Evolutionary conservation across 1,284 basidiomycete genomes (phyloP).

Genomic region (Apiotrichum veenhuisii): DNA sequence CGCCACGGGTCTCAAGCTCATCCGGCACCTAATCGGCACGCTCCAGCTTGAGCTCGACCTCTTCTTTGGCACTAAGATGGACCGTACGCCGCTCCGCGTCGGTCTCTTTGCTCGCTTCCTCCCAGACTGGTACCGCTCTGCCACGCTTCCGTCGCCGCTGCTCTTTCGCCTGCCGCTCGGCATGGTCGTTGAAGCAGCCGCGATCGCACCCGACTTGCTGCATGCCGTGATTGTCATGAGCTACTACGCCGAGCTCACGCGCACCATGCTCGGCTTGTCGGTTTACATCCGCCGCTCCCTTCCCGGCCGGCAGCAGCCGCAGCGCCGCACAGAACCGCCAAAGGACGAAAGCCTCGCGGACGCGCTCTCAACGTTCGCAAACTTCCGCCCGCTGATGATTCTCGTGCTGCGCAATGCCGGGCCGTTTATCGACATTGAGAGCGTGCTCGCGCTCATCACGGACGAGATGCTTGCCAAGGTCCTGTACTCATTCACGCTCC

Average conservation of each 20-base stretch:
- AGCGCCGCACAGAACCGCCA: slow-evolving; percentile 50
- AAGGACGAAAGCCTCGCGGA: slow-evolving; percentile 30
- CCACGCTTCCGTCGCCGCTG: slow-evolving; percentile 68
- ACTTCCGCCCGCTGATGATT: slow-evolving; percentile 47
- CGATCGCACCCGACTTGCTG: slow-evolving; percentile 80
- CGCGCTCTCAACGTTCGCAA: slow-evolving; percentile 32
- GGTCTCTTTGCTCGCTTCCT: slow-evolving; percentile 81
- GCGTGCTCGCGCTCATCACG: slow-evolving; percentile 35
- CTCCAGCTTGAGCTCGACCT: slow-evolving; percentile 52
- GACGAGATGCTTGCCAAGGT: slow-evolving; percentile 66
- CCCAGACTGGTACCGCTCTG: slow-evolving; percentile 81
- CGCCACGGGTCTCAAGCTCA: slow-evolving; percentile 69
- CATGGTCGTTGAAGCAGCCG: slow-evolving; percentile 79
- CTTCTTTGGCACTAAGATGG: slow-evolving; percentile 51
- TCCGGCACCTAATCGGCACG: slow-evolving; percentile 68
- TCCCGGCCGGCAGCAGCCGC: slow-evolving; percentile 24
- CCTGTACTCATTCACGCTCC: slow-evolving; percentile 83
- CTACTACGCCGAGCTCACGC: slow-evolving; percentile 82
- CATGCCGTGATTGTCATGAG: slow-evolving; percentile 76
- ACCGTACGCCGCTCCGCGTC: slow-evolving; percentile 66
- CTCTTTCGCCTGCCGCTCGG: slow-evolving; percentile 82
- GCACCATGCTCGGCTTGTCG: slow-evolving; percentile 72
- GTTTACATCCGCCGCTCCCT: slow-evolving; percentile 44
- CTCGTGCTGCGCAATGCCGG: slow-evolving; percentile 43
- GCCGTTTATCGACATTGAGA: slow-evolving; percentile 39